Conservation (phyloP, 768 basidiomycete genomes). For the Pleurotus djamor region DNA sequence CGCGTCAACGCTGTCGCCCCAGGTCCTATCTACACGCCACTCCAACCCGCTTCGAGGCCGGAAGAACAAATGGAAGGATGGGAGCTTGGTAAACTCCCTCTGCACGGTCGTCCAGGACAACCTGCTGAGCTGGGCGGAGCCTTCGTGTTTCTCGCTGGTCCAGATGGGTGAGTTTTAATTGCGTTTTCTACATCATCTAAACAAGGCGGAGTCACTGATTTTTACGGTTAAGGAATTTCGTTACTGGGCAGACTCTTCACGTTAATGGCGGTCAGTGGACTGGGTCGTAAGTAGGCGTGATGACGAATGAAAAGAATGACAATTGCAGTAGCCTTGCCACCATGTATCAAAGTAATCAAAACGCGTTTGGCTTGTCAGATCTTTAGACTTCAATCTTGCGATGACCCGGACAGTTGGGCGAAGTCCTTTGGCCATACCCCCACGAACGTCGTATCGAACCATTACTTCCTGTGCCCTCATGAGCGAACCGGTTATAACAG, state of each 20-base stretch:
- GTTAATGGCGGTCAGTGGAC: not conserved
- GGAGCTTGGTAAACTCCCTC: slow-evolving; percentile 40
- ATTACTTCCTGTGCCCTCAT: no score
- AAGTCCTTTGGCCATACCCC: no score
- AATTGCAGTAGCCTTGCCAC: no score
- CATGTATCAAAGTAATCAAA: no score
- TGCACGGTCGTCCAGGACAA: slow-evolving; percentile 48
- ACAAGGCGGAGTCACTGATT: not conserved
- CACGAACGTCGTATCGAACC: no score
- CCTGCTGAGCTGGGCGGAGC: slow-evolving; percentile 51
- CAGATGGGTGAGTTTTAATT: not conserved
- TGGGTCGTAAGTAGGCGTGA: not conserved
- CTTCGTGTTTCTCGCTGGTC: slow-evolving; percentile 49
- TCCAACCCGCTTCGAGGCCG: slow-evolving; percentile 53
- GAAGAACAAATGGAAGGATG: slow-evolving; percentile 57
- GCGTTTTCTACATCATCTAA: not conserved
- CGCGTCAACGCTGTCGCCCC: slow-evolving; percentile 53
- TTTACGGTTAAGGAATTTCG: not conserved
- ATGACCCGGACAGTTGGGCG: no score
- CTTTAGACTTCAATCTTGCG: no score
- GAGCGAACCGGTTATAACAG: no score
- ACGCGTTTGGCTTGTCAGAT: no score
- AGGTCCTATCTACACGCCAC: slow-evolving; percentile 56
- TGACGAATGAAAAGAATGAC: no score
- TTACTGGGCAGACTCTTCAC: not conserved